phyloP scores from a whole-genome alignment of 208 protist species.

The Crithidia bombi region DNA sequence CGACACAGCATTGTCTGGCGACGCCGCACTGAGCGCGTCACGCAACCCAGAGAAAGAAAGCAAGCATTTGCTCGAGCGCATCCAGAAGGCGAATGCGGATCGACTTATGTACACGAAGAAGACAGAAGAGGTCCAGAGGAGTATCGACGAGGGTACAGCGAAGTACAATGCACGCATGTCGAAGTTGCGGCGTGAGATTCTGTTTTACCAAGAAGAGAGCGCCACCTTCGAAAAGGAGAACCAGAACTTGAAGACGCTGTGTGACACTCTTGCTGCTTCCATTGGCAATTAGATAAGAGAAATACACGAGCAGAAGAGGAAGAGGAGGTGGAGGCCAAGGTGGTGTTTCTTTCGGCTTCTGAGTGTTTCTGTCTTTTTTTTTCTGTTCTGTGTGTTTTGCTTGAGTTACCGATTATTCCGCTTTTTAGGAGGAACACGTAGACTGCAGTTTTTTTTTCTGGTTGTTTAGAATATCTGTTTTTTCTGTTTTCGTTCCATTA shows the following conservation, averaged over 20 bases:
- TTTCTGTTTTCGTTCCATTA: background rate
- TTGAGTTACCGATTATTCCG: too few relatives aligned
- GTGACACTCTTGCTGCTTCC: conserved; percentile 64
- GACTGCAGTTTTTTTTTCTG: background rate
- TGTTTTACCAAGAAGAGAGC: conserved; percentile 69
- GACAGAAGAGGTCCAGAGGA: conserved; percentile 54
- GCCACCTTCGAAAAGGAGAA: conserved; percentile 74
- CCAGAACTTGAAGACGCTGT: conserved; percentile 61
- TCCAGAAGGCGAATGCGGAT: conserved; percentile 63
- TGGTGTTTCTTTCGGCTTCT: background rate
- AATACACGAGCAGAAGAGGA: background rate
- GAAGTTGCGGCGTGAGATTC: conserved; percentile 61
- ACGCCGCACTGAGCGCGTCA: conserved; percentile 46
- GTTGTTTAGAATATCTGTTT: too few relatives aligned
- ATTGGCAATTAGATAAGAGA: conserved; percentile 35
- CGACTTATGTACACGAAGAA: conserved; percentile 49
- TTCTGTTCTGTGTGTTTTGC: conserved; percentile 7
- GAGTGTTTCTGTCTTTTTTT: background rate
- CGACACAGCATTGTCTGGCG: conserved; percentile 47
- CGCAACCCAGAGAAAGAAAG: conserved; percentile 60
- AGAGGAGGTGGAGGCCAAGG: too few relatives aligned
- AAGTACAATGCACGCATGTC: conserved; percentile 67
- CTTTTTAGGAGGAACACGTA: background rate
- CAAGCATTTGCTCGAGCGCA: conserved; percentile 59
- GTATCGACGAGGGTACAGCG: conserved; percentile 51